Evolutionary conservation across 2,329 filamentous ascomycete genomes (phyloP), one percentile per base, ranked within the genome.

Genomic region (Penicillium crustosum): DNA sequence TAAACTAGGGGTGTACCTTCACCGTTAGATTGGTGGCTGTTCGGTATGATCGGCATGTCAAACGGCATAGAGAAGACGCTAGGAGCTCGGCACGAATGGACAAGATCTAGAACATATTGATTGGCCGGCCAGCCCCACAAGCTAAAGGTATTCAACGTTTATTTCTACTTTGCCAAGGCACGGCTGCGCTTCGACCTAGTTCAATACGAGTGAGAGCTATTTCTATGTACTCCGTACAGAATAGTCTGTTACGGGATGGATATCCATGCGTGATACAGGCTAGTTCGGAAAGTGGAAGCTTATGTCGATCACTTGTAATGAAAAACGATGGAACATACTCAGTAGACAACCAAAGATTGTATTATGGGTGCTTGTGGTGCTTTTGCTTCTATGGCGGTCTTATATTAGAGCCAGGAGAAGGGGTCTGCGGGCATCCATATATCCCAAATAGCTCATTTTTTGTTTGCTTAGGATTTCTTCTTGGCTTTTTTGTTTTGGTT

Each of bases 11-110:
- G 15, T 6, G 6, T 17, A 47, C 15, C n/a, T 39, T 33, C 25
- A 31, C 49, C 41, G 44, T 57, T 53, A 60, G 56, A 61, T 57
- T 59, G 36, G 58, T 59, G 57, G 57, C 59, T 51, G 36, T 36
- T 17, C 12, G 2, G 29, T 59, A 12, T 39, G 61, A 63, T 66
- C 62, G 39, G 31, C 61, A 57, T 42, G 43, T 55, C 39, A 44
- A 54, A 48, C 45, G 52, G 52, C 19, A 48, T 52, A 42, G 21
- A 27, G 35, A 13, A 29, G 41, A 29, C 19, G 36, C 45, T 59
- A 59, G 12, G 31, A 13, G 31, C 27, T 49, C 19, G n/a, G n/a
- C 47, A 54, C 51, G 39, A 52, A 53, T 21, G 29, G 13, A 15
- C 21, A 15, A 8, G 23, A 43, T 33, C 17, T 9, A 4, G 8